A percentile compares a stretch with the other conserved stretches of the same genome.
Evolutionary conservation across 2,329 filamentous ascomycete genomes (phyloP).

Genomic region (Clathrospora elynae): DNA sequence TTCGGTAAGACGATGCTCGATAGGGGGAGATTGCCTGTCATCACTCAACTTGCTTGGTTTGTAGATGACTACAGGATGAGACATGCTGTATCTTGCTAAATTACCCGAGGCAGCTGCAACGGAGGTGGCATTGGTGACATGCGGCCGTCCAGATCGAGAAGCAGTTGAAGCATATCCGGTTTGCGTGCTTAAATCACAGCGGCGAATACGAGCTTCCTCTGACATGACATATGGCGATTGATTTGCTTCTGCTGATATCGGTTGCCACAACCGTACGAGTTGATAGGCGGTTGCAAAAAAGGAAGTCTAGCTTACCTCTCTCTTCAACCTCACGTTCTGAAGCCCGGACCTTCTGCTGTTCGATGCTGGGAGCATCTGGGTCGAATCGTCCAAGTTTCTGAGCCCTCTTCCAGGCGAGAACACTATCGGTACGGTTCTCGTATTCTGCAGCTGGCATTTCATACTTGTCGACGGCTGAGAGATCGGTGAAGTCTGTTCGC

Average conservation of each 20-base stretch:
- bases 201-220: constrained; percentile 16
- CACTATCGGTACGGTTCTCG: constrained; percentile 81
- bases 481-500: constrained; percentile 80
- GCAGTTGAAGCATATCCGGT: constrained; percentile 23
- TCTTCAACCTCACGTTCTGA: constrained; percentile 71
- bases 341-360: constrained; percentile 72
- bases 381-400: constrained; percentile 97
- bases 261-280: constrained; percentile 24
- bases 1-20: constrained; percentile 6
- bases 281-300: constrained; percentile 18
- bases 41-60: constrained; percentile 10
- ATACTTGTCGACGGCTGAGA: constrained; percentile 84
- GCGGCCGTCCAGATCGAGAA: constrained; percentile 25
- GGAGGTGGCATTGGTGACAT: constrained; percentile 8
- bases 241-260: constrained; percentile 25
- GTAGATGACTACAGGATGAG: constrained; percentile 29
- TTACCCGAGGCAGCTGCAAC: constrained; percentile 1
- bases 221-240: constrained; percentile 4
- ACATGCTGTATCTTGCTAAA: constrained; percentile 19
- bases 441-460: constrained; percentile 86
- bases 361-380: constrained; percentile 75
- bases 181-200: constrained; percentile 5
- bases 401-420: constrained; percentile 93
- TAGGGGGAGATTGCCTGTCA: constrained; percentile 5
- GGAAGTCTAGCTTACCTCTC: constrained; percentile 59